phyloP scores from a whole-genome alignment of 768 basidiomycete species.

The Pholiota microspora region DNA sequence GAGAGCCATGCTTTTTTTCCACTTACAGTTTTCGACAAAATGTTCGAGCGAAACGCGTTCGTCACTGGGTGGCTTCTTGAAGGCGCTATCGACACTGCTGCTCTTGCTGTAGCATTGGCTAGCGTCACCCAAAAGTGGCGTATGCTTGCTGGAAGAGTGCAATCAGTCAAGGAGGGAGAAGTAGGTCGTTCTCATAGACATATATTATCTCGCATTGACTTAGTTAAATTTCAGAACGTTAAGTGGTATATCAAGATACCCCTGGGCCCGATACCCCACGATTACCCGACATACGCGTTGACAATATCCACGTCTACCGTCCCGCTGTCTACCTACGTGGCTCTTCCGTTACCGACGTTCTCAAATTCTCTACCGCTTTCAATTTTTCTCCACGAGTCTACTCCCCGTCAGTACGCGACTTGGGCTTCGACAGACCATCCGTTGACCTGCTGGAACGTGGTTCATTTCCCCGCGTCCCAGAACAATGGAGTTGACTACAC shows the following conservation, averaged over 20 bases:
- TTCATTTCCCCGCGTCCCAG: constrained; percentile 33
- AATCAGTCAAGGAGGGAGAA: constrained; percentile 18
- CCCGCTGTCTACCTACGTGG: constrained; percentile 35
- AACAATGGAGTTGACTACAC: constrained; percentile 29
- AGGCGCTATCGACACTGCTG: constrained; percentile 33
- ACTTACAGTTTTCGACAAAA: constrained; percentile 34
- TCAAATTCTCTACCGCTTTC: constrained; percentile 34
- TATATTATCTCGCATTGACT: background rate
- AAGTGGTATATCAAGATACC: constrained; percentile 38
- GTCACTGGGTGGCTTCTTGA: constrained; percentile 43
- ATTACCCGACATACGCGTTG: constrained; percentile 34
- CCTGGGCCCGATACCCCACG: constrained; percentile 28
- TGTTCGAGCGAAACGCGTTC: constrained; percentile 31
- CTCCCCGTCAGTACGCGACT: constrained; percentile 32
- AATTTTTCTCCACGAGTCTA: constrained; percentile 36
- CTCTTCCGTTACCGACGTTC: constrained; percentile 28
- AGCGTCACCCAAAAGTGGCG: constrained; percentile 30
- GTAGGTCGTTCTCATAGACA: constrained; percentile 11
- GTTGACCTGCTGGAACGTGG: constrained; percentile 44
- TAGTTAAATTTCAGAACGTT: constrained; percentile 18
- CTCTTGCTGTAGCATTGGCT: constrained; percentile 27
- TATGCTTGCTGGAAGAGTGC: constrained; percentile 24
- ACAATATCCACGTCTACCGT: constrained; percentile 31
- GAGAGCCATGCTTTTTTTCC: constrained; percentile 24
- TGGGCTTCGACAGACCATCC: constrained; percentile 35